Base-by-base conservation (phyloP, 176 grass and related monocot species). In the Dactylis glomerata region DNA sequence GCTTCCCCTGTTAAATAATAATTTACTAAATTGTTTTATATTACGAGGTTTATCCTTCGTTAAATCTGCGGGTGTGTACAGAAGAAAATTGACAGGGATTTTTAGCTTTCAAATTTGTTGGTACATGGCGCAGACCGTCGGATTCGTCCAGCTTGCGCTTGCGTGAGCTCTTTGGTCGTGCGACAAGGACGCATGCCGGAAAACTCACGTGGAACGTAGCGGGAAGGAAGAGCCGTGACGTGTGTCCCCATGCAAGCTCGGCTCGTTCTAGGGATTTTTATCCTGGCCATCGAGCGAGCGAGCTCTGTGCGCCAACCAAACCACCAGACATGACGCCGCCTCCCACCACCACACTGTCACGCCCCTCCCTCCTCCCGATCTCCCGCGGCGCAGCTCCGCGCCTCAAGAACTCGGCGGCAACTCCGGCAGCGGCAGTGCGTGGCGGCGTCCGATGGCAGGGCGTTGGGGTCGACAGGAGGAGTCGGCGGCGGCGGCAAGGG, bases 251-350 rank as follows among this genome's bases (percentile, higher is more conserved):
- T 16, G 63, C 70, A 73, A 30, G 10, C 42, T 13, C 31, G 10
- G 33, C 57, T 32, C 4, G 3, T 6, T 10, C 8, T 4, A 10
- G 58, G 8, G 17, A 26, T 14, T 78, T 68, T 38, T 88, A 82
- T 84, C 62, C 65, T 2, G 68, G 44, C 41, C 24, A 72, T 44
- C 50, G 30, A 26, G 5, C 24, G 26, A 8, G 20, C 61, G 72
- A 86, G 54, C 73, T 38, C 38, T 79, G 66, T 86, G 74, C 57
- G 32, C 88, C 84, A 90, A 83, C 46, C 88, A 87, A 87, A 79
- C 72, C 63, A 24, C n/a, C 69, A 73, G 70, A 56, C 77, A 41
- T 57, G 77, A 34, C 63, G 73, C 10, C 83, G 8, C 24, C 64
- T 47, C 24, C 50, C 7, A 31, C 72, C 27, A 8, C 82, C 16